Base-by-base conservation (phyloP, 139 green algal genomes). In the Chlamydomonas eustigma region DNA sequence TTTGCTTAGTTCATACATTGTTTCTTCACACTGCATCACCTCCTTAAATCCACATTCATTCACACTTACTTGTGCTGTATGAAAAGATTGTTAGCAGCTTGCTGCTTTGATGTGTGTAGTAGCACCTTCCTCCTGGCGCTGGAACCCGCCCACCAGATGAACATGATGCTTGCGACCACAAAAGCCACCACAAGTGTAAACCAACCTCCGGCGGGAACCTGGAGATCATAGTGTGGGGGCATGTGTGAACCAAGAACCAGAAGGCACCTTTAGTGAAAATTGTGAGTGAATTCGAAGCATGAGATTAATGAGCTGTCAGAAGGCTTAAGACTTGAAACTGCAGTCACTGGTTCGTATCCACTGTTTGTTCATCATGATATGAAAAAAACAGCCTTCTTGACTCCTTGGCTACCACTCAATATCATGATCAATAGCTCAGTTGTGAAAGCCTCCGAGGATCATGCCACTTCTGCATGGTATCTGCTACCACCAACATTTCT, bases 131-230 rank as follows among this genome's bases (percentile, higher is more conserved):
- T 33, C 22, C 65, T 33, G 4, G 28, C 28, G 65, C 22, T 50
- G 5, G 68, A 74, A n/a, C 68, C 68, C 22, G 5, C 34, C 68
- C 68, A 74, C 68, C 68, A 74, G 4, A 58, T 32, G 33, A 32
- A 4, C 68, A 74, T 74, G 5, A 58, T 58, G 36, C 4, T 63
- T 24, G 12, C 31, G 3, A 74, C 36, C 12, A 74, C 34, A 8
- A 63, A 4, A 3, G 68, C 37, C n/a, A 74, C 37, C 3, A 31
- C 68, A 4, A 74, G 68, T 31, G 37, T 8, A 4, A 63, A 58
- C 68, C 68, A 74, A n/a, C 68, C 68, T 24, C 68, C 68, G 3
- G 5, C 12, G 4, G 68, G 68, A 4, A 74, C 68, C 68, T 74
- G 68, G 33, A 44, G 4, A 31, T 44, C 22, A 31, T 25, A 72